These are phyloP conservation scores for Orbilia quercus DNA, from an alignment of 2,329 filamentous ascomycete species.

Conservation along the genomic window DNA sequence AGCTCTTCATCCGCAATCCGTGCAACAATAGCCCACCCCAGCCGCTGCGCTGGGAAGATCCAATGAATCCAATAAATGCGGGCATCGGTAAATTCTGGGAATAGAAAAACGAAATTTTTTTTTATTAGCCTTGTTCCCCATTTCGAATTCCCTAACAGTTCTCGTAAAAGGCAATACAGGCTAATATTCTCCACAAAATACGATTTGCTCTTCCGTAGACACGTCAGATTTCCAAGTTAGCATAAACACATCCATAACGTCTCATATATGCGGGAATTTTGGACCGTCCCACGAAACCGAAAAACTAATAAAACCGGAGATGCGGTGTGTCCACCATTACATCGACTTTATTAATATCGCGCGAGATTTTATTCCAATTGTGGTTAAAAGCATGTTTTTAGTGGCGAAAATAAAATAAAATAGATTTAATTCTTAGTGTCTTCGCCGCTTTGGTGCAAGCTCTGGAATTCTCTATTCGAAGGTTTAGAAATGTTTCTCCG, in stretches of 20 bases:
- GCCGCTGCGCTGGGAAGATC: slow-evolving; percentile 48
- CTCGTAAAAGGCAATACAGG: slow-evolving; percentile 53
- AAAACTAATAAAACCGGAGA: background rate
- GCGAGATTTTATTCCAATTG: slow-evolving; percentile 40
- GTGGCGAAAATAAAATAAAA: slow-evolving; percentile 42
- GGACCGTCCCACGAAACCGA: slow-evolving; percentile 20
- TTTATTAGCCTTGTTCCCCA: slow-evolving; percentile 27
- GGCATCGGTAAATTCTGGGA: slow-evolving; percentile 37
- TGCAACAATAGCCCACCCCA: slow-evolving; percentile 21
- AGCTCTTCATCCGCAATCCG: slow-evolving; percentile 18
- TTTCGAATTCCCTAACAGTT: slow-evolving; percentile 7
- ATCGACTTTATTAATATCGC: slow-evolving; percentile 50
- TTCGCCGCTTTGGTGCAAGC: slow-evolving; percentile 35
- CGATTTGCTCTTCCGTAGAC: slow-evolving; percentile 36
- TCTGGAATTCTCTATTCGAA: slow-evolving; percentile 48
- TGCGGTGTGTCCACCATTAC: slow-evolving; percentile 28
- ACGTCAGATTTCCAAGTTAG: background rate
- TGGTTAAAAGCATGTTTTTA: slow-evolving; percentile 24
- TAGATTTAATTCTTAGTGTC: slow-evolving; percentile 5
- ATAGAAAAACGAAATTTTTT: slow-evolving; percentile 25
- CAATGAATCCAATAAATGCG: slow-evolving; percentile 27
- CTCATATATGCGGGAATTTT: slow-evolving; percentile 54
- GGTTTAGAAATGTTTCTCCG: background rate
- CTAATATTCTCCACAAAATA: slow-evolving; percentile 57
- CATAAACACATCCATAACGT: slow-evolving; percentile 31